Evolutionary conservation across 2,329 filamentous ascomycete species (phyloP).

Genomic region (Venturia nashicola): DNA sequence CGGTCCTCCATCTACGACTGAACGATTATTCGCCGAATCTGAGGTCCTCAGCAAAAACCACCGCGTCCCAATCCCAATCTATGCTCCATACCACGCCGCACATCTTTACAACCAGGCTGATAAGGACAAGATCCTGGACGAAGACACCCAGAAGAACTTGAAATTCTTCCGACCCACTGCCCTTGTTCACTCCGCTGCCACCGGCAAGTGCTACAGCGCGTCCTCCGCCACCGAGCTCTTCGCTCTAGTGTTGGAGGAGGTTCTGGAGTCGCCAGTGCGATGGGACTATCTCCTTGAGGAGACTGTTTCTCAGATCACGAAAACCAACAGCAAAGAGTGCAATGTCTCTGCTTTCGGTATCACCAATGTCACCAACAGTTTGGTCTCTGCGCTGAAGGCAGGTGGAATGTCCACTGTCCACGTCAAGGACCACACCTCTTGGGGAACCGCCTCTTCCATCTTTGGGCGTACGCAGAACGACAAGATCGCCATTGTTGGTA

Average conservation of each 20-base stretch:
- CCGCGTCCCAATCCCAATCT: constrained; percentile 41
- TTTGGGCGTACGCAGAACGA: constrained; percentile 40
- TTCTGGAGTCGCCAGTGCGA: constrained; percentile 33
- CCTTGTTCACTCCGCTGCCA: constrained; percentile 34
- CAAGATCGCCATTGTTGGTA: constrained; percentile 77
- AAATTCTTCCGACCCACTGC: constrained; percentile 29
- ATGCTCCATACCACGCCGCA: constrained; percentile 46
- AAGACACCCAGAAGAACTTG: constrained; percentile 26
- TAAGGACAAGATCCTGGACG: constrained; percentile 37
- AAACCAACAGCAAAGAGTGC: constrained; percentile 26
- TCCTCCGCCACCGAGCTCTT: constrained; percentile 34
- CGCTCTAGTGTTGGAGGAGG: constrained; percentile 30
- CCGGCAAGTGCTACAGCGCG: constrained; percentile 32
- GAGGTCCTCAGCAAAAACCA: constrained; percentile 37
- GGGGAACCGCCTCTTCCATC: constrained; percentile 23
- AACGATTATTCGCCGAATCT: constrained; percentile 37
- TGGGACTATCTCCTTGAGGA: constrained; percentile 38
- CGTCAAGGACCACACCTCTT: constrained; percentile 32
- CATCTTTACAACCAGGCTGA: constrained; percentile 41
- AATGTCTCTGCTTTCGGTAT: constrained; percentile 38
- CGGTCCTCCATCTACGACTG: constrained; percentile 42
- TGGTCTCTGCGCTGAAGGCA: constrained; percentile 41
- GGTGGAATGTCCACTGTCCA: constrained; percentile 33
- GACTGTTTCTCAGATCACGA: constrained; percentile 33
- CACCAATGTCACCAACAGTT: constrained; percentile 41